These are phyloP conservation scores for Nakazawaea wickerhamii DNA, from an alignment of 805 yeast species.

Conservation along the genomic window DNA sequence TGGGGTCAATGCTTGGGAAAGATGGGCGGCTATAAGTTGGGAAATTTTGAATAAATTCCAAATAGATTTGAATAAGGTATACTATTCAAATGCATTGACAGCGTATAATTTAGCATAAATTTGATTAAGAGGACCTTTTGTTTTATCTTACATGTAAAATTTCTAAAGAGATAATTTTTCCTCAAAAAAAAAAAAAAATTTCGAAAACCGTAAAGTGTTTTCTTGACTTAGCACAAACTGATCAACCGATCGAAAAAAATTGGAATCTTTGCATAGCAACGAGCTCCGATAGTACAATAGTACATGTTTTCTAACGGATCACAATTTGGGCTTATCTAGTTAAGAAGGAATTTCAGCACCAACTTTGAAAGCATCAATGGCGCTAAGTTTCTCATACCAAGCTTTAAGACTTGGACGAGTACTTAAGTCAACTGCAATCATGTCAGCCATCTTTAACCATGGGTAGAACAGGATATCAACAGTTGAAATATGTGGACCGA, in stretches of 20 bases:
- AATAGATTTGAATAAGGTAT: neutral
- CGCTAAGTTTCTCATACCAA: conserved; percentile 1
- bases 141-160: no score
- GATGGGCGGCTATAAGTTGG: neutral
- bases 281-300: no score
- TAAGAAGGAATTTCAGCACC: neutral
- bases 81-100: neutral
- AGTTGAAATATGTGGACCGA: conserved; percentile 52
- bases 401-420: neutral
- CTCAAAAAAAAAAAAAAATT: no score
- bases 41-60: neutral
- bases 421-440: neutral
- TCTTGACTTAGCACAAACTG: no score
- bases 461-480: conserved; percentile 51
- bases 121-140: no score
- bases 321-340: neutral
- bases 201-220: no score
- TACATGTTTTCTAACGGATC: no score
- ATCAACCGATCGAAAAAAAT: no score
- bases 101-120: neutral
- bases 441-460: conserved; percentile 29
- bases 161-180: no score
- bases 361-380: conserved; percentile 1
- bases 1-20: conserved; percentile 4
- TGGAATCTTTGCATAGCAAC: no score